phyloP scores from a whole-genome alignment of 257 asterid species.

The Solanum sparsipilum region DNA sequence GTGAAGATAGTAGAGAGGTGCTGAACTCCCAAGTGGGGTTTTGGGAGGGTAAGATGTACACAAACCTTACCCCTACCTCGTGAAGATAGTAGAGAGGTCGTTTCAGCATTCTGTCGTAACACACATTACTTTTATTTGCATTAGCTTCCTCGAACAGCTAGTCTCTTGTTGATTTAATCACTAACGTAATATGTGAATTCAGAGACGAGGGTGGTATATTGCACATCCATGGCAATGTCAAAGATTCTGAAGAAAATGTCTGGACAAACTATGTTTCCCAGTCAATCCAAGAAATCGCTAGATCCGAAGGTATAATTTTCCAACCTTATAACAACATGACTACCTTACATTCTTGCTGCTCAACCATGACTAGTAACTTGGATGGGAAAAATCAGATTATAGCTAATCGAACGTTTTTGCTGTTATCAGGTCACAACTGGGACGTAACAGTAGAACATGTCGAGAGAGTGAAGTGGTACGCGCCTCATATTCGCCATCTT shows the following conservation, averaged over 20 bases:
- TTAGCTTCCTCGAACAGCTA: neutral
- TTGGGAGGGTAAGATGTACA: neutral
- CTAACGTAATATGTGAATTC: neutral
- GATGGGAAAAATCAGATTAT: neutral
- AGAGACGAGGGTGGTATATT: conserved; percentile 72
- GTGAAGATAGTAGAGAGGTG: neutral
- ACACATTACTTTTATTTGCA: neutral
- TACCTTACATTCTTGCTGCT: neutral
- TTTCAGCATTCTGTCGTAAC: neutral
- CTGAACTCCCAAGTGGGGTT: neutral
- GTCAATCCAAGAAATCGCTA: conserved; percentile 49
- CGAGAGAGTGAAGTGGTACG: conserved; percentile 96
- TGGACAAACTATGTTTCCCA: conserved; percentile 50
- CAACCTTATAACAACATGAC: neutral
- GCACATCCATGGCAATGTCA: conserved; percentile 83
- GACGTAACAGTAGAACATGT: conserved; percentile 56
- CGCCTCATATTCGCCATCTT: conserved; percentile 86
- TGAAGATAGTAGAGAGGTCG: neutral
- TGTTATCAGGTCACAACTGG: conserved; percentile 56
- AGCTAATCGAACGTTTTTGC: neutral
- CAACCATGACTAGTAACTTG: neutral
- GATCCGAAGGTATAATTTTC: conserved; percentile 43
- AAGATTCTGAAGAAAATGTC: conserved; percentile 57
- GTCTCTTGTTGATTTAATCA: neutral
- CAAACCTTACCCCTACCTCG: neutral